Evolutionary conservation across 2,329 filamentous ascomycete species (phyloP).

Genomic region (Cladosporium austrohemisphaericum): DNA sequence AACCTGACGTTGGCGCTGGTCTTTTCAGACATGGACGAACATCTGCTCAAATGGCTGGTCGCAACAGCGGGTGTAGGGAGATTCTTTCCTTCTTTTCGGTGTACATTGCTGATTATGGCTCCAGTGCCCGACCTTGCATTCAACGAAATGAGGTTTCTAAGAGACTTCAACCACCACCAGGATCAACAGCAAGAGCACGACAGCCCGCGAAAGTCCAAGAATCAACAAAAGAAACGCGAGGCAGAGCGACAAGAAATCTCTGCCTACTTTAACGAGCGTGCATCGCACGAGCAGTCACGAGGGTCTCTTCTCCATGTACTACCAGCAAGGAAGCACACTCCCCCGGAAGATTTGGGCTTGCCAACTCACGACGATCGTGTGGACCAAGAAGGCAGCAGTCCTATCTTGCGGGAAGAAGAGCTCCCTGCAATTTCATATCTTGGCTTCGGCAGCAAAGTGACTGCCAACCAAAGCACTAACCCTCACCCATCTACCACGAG

Average conservation of each 20-base stretch:
- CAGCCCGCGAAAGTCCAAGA: slow-evolving; percentile 27
- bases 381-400: not conserved
- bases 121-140: slow-evolving; percentile 51
- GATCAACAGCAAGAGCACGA: slow-evolving; percentile 22
- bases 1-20: slow-evolving; percentile 39
- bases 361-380: not conserved
- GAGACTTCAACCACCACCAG: slow-evolving; percentile 32
- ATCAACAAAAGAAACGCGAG: slow-evolving; percentile 33
- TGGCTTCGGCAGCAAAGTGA: slow-evolving; percentile 36
- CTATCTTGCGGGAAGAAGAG: slow-evolving; percentile 27
- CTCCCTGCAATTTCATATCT: slow-evolving; percentile 35
- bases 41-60: slow-evolving; percentile 43
- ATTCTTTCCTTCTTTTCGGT: too few relatives aligned
- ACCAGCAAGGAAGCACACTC: not conserved
- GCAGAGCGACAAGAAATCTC: slow-evolving; percentile 42
- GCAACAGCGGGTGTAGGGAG: slow-evolving; percentile 39
- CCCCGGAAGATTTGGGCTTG: not conserved
- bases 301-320: slow-evolving; percentile 9
- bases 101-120: slow-evolving; percentile 23
- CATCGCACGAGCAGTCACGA: not conserved
- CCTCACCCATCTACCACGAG: slow-evolving; percentile 28
- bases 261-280: slow-evolving; percentile 40
- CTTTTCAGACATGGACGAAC: slow-evolving; percentile 49
- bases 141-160: slow-evolving; percentile 49
- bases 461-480: slow-evolving; percentile 18